Evolutionary conservation across 768 basidiomycete genomes (phyloP).

Genomic region (Hygrocybe coccinea): DNA sequence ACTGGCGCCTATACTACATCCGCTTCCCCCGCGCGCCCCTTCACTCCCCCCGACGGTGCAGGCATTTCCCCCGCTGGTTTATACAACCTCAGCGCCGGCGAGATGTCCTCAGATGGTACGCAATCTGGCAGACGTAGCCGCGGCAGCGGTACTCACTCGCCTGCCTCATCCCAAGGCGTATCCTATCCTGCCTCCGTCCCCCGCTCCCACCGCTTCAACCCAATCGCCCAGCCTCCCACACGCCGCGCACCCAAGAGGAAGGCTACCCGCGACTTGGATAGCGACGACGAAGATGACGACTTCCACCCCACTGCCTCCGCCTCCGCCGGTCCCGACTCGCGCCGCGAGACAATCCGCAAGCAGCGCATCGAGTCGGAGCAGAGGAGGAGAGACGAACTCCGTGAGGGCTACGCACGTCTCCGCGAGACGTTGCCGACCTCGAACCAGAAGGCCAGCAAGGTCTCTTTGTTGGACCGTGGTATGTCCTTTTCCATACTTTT

Average conservation of each 20-base stretch:
- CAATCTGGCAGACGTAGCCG: constrained; percentile 64
- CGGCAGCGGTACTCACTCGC: constrained; percentile 57
- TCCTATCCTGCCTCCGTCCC: constrained; percentile 58
- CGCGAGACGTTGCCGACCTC: constrained; percentile 86
- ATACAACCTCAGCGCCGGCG: constrained; percentile 65
- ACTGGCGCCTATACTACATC: constrained; percentile 46
- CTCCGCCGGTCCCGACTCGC: constrained; percentile 53
- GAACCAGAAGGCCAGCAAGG: constrained; percentile 92
- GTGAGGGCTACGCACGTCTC: constrained; percentile 86
- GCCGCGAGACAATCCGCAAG: constrained; percentile 85
- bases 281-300: constrained; percentile 72
- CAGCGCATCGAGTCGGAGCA: constrained; percentile 95
- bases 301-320: constrained; percentile 51
- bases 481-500: constrained; percentile 22
- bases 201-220: constrained; percentile 76
- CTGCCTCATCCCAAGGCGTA: constrained; percentile 33
- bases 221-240: constrained; percentile 55
- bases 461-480: constrained; percentile 83
- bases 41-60: constrained; percentile 58
- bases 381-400: constrained; percentile 85
- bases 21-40: constrained; percentile 58
- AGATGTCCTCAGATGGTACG: constrained; percentile 69
- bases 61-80: constrained; percentile 65
- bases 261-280: constrained; percentile 51
- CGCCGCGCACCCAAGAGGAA: constrained; percentile 44